Evolutionary conservation across 2,329 filamentous ascomycete genomes (phyloP), one percentile per base, ranked within the genome.

Genomic region (Sclerotinia minor): DNA sequence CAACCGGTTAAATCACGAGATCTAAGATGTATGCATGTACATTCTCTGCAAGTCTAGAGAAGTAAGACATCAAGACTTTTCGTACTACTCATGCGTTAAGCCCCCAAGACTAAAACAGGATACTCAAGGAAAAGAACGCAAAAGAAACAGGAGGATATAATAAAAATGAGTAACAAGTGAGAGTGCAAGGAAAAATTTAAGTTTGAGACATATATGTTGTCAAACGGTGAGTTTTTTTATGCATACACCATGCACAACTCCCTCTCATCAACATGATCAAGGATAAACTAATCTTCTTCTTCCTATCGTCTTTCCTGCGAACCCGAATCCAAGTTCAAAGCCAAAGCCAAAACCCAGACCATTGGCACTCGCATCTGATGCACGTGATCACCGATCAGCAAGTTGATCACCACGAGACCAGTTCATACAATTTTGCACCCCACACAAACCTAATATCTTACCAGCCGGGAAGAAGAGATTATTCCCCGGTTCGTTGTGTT

Each of bases 141-240:
- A 32, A 38, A 55, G 21, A n/a, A n/a, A 21, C 29, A n/a, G 29
- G 53, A 38, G 35, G 29, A 55, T 41, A 41, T 17, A 15, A 41
- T 17, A 41, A 17, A 41, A 41, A 41, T 41, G 38, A 17, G 15
- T 32, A 38, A 32, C 53, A 29, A 55, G 38, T 38, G 26, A 55
- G 6, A 4, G n/a, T 38, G 29, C 32, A 21, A 35, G 21, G 35
- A 55, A 55, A 32, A 55, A 21, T 41, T 17, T 15, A 41, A 55
- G 53, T 55, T 55, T 55, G 53, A 55, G 35, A 55, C 53, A 55
- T 15, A 35, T 35, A 54, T 54, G 52, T 54, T 35, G 52, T 54
- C 29, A 54, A 54, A 54, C 52, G 52, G 52, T 54, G 29, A 54
- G 52, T 35, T 54, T 54, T 54, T 54, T 54, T 29, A 35, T 55